Base-by-base conservation (phyloP, 2,329 filamentous ascomycete genomes). In the Arachnomyces sp. region DNA sequence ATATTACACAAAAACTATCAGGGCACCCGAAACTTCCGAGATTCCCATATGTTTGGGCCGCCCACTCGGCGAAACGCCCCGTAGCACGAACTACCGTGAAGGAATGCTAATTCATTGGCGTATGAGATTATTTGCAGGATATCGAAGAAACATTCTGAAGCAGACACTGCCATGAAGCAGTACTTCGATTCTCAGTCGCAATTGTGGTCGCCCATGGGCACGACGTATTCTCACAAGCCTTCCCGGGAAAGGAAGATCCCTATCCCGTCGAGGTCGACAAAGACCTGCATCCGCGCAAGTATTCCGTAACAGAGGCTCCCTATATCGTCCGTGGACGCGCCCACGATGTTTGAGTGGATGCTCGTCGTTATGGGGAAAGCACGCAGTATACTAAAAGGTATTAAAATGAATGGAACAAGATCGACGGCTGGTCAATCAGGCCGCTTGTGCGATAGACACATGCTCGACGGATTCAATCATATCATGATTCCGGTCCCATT, bases 31-130 rank as follows among this genome's bases (percentile, higher is more conserved):
- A n/a, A n/a, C n/a, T n/a, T n/a, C n/a, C n/a, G n/a, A n/a, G n/a
- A n/a, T 17, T 9, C n/a, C n/a, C 31, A 40, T 13, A 7, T 15
- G n/a, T 38, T 40, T n/a, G n/a, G 11, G 15, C 15, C 28, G 16
- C 17, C 13, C 17, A n/a, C 16, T 33, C 5, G 12, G 32, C n/a
- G n/a, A n/a, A n/a, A n/a, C n/a, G n/a, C n/a, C n/a, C n/a, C n/a
- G n/a, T n/a, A 16, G 15, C 25, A 18, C 41, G 13, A 48, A 60
- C 58, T 58, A 44, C 68, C 65, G 46, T 67, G 55, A 6, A 68
- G 49, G 40, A 68, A 66, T 2, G 57, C 62, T 44, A 62, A 67
- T 43, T 69, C 66, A 31, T 64, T 62, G 1, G 60, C 60, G 45
- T 66, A 68, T 4, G 57, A 56, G 17, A 66, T 43, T 16, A 66